phyloP scores from a whole-genome alignment of 208 protist species.

The Crithidia bombi region DNA sequence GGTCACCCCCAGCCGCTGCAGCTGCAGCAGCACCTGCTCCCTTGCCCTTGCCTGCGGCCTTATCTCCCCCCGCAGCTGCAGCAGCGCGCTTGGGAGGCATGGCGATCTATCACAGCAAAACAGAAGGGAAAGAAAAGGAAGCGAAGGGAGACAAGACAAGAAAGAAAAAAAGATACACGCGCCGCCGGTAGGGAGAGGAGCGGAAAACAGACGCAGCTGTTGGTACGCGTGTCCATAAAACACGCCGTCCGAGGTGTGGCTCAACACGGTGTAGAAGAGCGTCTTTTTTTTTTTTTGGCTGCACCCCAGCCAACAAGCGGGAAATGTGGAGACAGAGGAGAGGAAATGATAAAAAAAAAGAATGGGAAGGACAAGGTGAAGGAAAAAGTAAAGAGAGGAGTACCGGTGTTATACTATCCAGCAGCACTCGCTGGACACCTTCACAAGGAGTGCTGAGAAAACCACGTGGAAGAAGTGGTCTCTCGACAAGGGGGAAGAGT shows the following conservation, averaged over 20 bases:
- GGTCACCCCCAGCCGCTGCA: slow-evolving; percentile 22
- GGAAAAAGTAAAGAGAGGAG: not conserved
- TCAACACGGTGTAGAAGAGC: too few species aligned
- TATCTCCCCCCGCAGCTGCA: slow-evolving; percentile 27
- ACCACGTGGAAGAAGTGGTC: too few species aligned
- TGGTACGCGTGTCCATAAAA: too few species aligned
- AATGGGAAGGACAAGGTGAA: not conserved
- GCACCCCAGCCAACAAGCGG: not conserved
- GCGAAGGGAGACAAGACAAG: too few species aligned
- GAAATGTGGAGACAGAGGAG: slow-evolving; percentile 10
- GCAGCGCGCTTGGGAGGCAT: slow-evolving; percentile 46
- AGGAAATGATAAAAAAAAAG: slow-evolving; percentile 13
- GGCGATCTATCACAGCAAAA: slow-evolving; percentile 1
- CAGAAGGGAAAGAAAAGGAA: slow-evolving; percentile 9
- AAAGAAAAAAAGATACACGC: too few species aligned
- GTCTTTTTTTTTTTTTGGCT: too few species aligned
- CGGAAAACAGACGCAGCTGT: too few species aligned
- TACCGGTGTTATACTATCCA: too few species aligned
- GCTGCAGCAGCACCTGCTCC: slow-evolving; percentile 32
- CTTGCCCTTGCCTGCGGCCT: slow-evolving; percentile 36
- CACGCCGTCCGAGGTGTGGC: too few species aligned
- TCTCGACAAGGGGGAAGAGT: too few species aligned
- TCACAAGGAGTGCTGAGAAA: slow-evolving; percentile 5
- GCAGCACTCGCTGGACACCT: not conserved
- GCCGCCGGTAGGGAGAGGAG: too few species aligned